Percentiles rank a stretch among this genome's conserved stretches.
Evolutionary conservation across 2,329 filamentous ascomycete species (phyloP).

Genomic region (Cladophialophora exuberans): DNA sequence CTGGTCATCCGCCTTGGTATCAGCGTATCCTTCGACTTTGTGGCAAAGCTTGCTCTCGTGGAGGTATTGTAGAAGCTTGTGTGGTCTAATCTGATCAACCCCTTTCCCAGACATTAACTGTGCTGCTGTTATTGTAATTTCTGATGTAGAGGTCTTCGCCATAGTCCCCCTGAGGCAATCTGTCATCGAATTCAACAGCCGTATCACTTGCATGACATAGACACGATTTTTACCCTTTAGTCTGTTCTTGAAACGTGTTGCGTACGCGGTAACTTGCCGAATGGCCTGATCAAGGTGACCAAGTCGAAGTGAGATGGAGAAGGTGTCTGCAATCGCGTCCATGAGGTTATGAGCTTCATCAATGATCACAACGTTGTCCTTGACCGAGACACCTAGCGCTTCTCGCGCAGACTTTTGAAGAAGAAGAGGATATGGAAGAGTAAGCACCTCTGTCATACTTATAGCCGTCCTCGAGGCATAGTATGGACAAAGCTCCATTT

Average conservation of each 20-base stretch:
- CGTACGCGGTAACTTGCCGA: slow-evolving; percentile 77
- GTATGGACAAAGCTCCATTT: slow-evolving; percentile 85
- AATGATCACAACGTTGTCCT: slow-evolving; percentile 88
- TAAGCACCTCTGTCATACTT: slow-evolving; percentile 82
- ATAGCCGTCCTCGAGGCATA: slow-evolving; percentile 89
- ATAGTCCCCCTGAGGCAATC: slow-evolving; percentile 65
- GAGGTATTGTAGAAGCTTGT: slow-evolving; percentile 83
- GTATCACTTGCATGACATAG: slow-evolving; percentile 84
- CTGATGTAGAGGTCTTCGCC: slow-evolving; percentile 47
- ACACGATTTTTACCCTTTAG: slow-evolving; percentile 89
- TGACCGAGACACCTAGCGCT: slow-evolving; percentile 81
- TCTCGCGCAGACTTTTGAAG: slow-evolving; percentile 86
- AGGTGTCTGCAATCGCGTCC: slow-evolving; percentile 86
- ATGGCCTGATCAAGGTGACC: slow-evolving; percentile 73
- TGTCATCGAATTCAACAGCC: slow-evolving; percentile 77
- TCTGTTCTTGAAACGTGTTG: slow-evolving; percentile 83
- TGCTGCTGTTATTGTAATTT: slow-evolving; percentile 71
- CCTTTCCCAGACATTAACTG: slow-evolving; percentile 80
- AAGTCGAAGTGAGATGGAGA: slow-evolving; percentile 76
- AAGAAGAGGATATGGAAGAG: slow-evolving; percentile 86
- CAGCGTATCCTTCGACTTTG: slow-evolving; percentile 86
- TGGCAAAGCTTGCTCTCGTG: slow-evolving; percentile 90
- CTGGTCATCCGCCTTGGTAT: slow-evolving; percentile 41
- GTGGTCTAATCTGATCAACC: slow-evolving; percentile 93
- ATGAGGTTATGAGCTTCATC: slow-evolving; percentile 98